phyloP scores from a whole-genome alignment of 2,329 filamentous ascomycete species.

The Xylaria arbuscula region DNA sequence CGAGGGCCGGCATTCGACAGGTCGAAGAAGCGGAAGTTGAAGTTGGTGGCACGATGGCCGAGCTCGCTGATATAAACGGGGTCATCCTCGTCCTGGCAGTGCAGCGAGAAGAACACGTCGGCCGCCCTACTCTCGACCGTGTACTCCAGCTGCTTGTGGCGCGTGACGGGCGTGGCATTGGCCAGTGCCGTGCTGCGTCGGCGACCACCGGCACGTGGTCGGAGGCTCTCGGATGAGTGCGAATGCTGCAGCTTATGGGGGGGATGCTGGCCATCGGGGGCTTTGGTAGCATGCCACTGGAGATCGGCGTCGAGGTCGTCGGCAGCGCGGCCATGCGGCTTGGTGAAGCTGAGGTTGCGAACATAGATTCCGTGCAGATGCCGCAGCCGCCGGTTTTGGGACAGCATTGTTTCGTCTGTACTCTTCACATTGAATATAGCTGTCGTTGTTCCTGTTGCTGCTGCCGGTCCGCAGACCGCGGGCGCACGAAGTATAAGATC shows the following conservation, averaged over 20 bases:
- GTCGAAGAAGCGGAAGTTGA: constrained; percentile 88
- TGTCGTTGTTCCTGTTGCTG: constrained; percentile 33
- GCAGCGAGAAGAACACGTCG: constrained; percentile 90
- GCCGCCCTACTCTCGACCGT: constrained; percentile 77
- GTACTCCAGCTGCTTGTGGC: constrained; percentile 82
- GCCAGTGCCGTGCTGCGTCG: constrained; percentile 63
- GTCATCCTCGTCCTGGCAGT: constrained; percentile 72
- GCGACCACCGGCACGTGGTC: constrained; percentile 53
- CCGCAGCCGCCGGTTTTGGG: constrained; percentile 86
- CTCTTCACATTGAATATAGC: neutral
- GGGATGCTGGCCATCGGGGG: constrained; percentile 54
- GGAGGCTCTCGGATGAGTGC: constrained; percentile 65
- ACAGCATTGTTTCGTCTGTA: constrained; percentile 55
- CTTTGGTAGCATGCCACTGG: constrained; percentile 69
- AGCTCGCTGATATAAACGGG: constrained; percentile 93
- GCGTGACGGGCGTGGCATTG: constrained; percentile 57
- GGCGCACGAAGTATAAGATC: constrained; percentile 39
- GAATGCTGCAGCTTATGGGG: constrained; percentile 64
- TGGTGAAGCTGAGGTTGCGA: constrained; percentile 81
- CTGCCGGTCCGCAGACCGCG: constrained; percentile 48
- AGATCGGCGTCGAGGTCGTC: constrained; percentile 83
- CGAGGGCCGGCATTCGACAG: constrained; percentile 70
- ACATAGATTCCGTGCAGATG: constrained; percentile 89
- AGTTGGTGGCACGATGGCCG: constrained; percentile 84
- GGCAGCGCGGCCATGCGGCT: constrained; percentile 69